Base-by-base conservation (phyloP, 2,329 filamentous ascomycete species). In the Talaromyces sp. region DNA sequence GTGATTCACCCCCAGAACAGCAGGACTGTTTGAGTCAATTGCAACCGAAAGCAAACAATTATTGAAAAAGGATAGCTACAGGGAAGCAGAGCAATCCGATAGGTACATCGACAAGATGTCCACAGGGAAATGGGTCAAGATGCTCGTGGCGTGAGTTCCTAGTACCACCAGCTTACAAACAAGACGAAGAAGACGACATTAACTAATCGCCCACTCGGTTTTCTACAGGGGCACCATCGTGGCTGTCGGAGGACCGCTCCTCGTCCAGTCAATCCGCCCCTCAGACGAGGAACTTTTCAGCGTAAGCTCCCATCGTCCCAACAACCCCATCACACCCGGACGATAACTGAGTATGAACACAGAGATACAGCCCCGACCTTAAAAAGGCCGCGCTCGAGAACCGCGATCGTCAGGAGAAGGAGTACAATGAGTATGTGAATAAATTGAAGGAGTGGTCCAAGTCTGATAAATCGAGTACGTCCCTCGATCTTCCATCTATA, bases 321-420 rank as follows among this genome's bases (percentile, higher is more conserved):
- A 16, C 52, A 35, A 16, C 50, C 10, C 47, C 11, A 31, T 14
- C 27, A 31, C 27, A 31, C 6, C 7, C 48, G 48, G 2, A 7
- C 48, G 11, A 22, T 45, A 13, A 31, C 37, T 45, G 2, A 56
- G 39, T 16, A 22, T 16, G 35, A 39, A 45, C 50, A 35, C 69
- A 92, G 81, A 88, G 85, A 78, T 98, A 98, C 82, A 98, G 94
- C 77, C 94, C 94, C 0, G 95, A 98, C 39, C 85, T 99, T n/a
- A 91, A 95, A 75, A 91, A 91, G 77, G 87, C 90, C 73, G 93
- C 91, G 67, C 81, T 96, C n/a, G 93, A 93, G 77, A 86, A 88
- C 65, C 86, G 92, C 19, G 84, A 89, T 65, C 87, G 90, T 75
- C 86, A 86, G 66, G 87, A 95, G 74, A 85, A 93, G 77, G 93